Evolutionary conservation across 148 eudicot genomes (phyloP), one percentile per base, ranked within the genome.

Genomic region (Polygonum aviculare): DNA sequence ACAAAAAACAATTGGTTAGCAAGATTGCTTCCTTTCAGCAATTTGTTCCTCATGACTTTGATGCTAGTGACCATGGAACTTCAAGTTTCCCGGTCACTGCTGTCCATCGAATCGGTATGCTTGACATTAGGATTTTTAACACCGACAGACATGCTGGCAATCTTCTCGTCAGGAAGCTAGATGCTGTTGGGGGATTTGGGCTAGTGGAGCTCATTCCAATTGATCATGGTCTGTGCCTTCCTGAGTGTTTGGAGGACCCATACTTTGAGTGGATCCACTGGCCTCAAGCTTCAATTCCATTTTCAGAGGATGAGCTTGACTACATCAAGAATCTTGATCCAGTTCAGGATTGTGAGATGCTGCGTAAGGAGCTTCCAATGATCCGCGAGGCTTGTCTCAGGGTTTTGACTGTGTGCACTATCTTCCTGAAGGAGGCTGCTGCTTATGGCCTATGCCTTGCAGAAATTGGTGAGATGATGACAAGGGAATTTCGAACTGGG

Each of bases 261-360:
- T 84, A 81, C 73, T 84, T 84, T 51, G 86, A 84, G 57, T 84
- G 86, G 86, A 81, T 84, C 71, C 84, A 84, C 35, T 84, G 86
- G 86, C 86, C 86, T 14, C 85, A 83, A 73, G 79, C 85, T 3
- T 83, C 85, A n/a, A 72, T 83, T 41, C 85, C 85, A 48, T 84
- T 84, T 71, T 81, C 86, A n/a, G 84, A 79, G 39, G 84, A 79
- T 9, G 86, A 84, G 55, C 86, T 84, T 7, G 79, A 77, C 44
- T 84, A 84, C 45, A 84, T 84, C 52, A 73, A 51, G 3, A 74
- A 51, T 6, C 84, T 84, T 7, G 80, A 84, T 36, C 84, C 86
- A 1, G 44, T 54, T 31, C 31, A 39, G 40, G 86, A 84, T 45
- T 74, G 80, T 69, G 84, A 81, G 31, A 84, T 84, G 84, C 82